phyloP scores from a whole-genome alignment of 345 rosid species.

The Eucalyptus melliodora region DNA sequence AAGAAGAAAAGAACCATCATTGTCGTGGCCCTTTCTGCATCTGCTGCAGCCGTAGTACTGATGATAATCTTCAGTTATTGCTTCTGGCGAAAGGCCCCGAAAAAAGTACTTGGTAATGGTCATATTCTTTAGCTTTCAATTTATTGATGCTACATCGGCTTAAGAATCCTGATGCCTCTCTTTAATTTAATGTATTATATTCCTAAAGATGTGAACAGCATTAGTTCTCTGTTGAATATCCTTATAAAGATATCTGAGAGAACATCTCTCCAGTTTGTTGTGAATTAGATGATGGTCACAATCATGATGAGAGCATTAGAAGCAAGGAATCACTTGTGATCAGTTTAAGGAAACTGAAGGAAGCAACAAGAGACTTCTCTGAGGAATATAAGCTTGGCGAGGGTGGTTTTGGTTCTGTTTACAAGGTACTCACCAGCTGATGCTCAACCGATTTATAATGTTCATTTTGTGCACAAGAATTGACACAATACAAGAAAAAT shows the following conservation, averaged over 20 bases:
- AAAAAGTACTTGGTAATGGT: background rate
- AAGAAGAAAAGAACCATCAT: background rate
- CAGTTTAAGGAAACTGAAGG: slow-evolving; percentile 7
- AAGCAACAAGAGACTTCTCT: slow-evolving; percentile 24
- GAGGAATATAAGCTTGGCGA: slow-evolving; percentile 18
- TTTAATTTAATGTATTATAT: background rate
- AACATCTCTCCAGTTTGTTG: background rate
- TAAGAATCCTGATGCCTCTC: background rate
- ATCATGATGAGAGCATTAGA: background rate
- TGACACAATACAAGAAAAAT: background rate
- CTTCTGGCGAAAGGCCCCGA: background rate
- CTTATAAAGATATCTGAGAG: background rate
- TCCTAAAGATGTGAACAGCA: background rate
- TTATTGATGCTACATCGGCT: background rate
- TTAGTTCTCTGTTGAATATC: background rate
- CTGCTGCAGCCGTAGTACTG: background rate
- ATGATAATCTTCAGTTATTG: background rate
- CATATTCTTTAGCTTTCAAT: background rate
- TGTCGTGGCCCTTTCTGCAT: background rate
- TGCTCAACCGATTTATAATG: background rate
- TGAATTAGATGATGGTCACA: background rate
- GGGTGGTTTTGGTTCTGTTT: slow-evolving; percentile 32
- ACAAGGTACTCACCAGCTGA: slow-evolving; percentile 1
- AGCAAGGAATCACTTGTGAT: slow-evolving; percentile 8
- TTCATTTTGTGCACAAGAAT: background rate